phyloP scores from a whole-genome alignment of 441 rosid species.

The Theobroma grandiflorum region DNA sequence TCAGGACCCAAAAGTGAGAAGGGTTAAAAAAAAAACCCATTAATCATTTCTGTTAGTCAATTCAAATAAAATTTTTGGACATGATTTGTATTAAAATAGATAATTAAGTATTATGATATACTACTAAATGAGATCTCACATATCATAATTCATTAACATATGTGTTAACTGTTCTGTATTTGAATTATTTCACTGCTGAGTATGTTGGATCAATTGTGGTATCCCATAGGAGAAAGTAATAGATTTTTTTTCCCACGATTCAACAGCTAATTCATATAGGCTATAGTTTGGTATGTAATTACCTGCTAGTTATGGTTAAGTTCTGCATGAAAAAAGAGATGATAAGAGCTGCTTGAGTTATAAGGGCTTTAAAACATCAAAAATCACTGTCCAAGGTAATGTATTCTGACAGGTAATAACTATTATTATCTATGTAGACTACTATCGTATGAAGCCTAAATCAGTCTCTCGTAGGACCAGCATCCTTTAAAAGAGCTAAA shows the following conservation, averaged over 20 bases:
- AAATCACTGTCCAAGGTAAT: background rate
- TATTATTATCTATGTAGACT: background rate
- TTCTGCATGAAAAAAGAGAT: background rate
- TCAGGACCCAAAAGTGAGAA: too few relatives aligned
- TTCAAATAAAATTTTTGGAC: background rate
- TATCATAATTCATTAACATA: background rate
- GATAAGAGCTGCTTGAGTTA: background rate
- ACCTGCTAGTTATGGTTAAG: background rate
- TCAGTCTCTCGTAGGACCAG: background rate
- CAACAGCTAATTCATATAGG: slow-evolving; percentile 8
- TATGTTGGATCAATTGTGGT: slow-evolving; percentile 91
- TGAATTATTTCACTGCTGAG: slow-evolving; percentile 55
- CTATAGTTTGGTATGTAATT: slow-evolving; percentile 2
- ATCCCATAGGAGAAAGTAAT: slow-evolving; percentile 83
- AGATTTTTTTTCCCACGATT: slow-evolving; percentile 21
- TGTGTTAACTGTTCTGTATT: background rate
- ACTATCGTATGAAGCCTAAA: background rate
- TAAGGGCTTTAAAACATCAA: background rate
- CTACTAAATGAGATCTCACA: background rate
- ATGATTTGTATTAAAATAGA: background rate
- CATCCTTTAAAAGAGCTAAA: background rate
- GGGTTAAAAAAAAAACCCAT: too few relatives aligned
- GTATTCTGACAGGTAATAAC: background rate
- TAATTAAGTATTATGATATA: background rate
- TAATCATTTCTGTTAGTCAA: slow-evolving; percentile 14